These are phyloP conservation scores for Dothistroma pini DNA, from an alignment of 2,329 filamentous ascomycete species.

Conservation along the genomic window DNA sequence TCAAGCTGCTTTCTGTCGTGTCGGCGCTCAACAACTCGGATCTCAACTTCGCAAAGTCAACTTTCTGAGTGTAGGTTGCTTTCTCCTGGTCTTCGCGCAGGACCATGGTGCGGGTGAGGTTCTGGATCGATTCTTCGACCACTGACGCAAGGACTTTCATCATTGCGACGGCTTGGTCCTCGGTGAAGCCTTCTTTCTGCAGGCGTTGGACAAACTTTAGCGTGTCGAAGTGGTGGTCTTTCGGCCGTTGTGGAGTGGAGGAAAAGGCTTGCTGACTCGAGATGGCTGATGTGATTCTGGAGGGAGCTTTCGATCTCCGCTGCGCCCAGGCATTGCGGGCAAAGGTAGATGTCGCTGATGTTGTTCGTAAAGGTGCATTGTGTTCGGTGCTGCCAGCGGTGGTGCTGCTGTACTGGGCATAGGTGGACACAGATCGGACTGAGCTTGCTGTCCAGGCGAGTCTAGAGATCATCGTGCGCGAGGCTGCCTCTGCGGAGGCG, in stretches of 20 bases:
- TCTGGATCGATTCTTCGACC: conserved; percentile 97
- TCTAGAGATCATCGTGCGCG: conserved; percentile 39
- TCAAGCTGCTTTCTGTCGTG: conserved; percentile 84
- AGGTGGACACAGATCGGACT: conserved; percentile 23
- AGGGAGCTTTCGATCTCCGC: conserved; percentile 9
- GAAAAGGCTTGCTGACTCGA: conserved; percentile 54
- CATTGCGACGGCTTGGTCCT: conserved; percentile 94
- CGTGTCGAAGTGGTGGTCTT: conserved; percentile 97
- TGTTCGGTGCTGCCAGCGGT: conserved; percentile 4
- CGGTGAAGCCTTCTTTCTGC: conserved; percentile 87
- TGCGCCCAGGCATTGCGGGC: conserved; percentile 20
- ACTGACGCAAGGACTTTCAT: conserved; percentile 97
- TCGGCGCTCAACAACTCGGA: conserved; percentile 91
- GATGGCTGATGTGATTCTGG: conserved; percentile 8
- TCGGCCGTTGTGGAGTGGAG: conserved; percentile 56
- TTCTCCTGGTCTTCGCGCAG: conserved; percentile 88
- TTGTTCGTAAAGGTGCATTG: conserved; percentile 11
- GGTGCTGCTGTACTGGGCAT: conserved; percentile 16
- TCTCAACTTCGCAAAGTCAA: conserved; percentile 95
- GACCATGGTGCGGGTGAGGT: conserved; percentile 96
- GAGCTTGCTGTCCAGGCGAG: conserved; percentile 35
- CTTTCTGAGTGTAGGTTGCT: conserved; percentile 76
- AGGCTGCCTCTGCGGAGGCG: conserved; percentile 29
- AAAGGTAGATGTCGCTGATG: conserved; percentile 21
- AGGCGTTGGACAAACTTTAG: conserved; percentile 93